These are phyloP conservation scores for Rosa lucieae DNA, from an alignment of 306 rosid genomes.

Conservation along the genomic window DNA sequence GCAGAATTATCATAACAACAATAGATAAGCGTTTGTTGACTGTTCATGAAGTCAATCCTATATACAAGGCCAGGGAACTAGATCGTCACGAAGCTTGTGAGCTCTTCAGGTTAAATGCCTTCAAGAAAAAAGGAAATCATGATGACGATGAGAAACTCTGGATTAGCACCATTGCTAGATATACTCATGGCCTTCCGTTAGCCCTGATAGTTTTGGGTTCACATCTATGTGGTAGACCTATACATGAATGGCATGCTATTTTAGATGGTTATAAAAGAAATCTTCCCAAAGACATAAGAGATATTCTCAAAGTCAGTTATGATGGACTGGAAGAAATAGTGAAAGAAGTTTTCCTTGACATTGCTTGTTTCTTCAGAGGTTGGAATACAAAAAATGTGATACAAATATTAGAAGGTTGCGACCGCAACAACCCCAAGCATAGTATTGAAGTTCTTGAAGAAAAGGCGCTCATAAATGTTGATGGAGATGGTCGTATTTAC, in stretches of 20 bases:
- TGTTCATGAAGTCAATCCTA: not conserved
- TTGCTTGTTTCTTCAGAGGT: constrained; percentile 45
- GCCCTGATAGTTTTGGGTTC: constrained; percentile 42
- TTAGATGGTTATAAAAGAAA: too few species aligned
- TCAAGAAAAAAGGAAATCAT: not conserved
- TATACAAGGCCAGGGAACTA: not conserved
- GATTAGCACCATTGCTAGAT: too few species aligned
- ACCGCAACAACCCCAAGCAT: not conserved
- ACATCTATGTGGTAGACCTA: not conserved
- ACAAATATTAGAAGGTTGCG: constrained; percentile 34
- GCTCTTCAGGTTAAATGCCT: not conserved
- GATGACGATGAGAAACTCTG: too few species aligned
- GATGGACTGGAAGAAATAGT: constrained; percentile 24
- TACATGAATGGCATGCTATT: too few species aligned
- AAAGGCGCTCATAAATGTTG: constrained; percentile 13
- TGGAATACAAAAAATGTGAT: not conserved
- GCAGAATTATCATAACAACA: not conserved
- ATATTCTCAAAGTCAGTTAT: constrained; percentile 30
- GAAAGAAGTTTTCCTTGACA: constrained; percentile 29
- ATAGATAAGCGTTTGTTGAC: not conserved
- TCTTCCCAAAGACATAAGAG: not conserved
- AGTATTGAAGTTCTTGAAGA: not conserved
- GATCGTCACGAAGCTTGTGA: not conserved
- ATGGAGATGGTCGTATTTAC: not conserved
- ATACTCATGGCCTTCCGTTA: constrained; percentile 26